These are phyloP conservation scores for Hordeum pubiflorum DNA, from an alignment of 202 grass and related monocot species.

Conservation along the genomic window DNA sequence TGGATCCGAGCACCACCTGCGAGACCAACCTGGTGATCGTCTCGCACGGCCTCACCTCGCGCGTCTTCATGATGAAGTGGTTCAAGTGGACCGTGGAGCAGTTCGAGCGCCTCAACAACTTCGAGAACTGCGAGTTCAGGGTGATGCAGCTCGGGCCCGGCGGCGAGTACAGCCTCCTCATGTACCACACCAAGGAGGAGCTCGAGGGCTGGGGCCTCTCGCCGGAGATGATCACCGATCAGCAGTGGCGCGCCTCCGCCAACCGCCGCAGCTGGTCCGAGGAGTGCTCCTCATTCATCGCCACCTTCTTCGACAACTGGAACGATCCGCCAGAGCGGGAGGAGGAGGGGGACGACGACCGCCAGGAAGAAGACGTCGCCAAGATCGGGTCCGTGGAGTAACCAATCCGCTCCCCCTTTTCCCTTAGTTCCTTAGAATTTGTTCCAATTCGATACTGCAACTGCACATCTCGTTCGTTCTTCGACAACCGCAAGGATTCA, in stretches of 20 bases:
- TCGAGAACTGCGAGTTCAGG: slow-evolving; percentile 79
- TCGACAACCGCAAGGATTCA: slow-evolving; percentile 19
- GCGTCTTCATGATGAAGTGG: slow-evolving; percentile 99
- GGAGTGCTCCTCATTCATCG: slow-evolving; percentile 52
- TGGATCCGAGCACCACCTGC: slow-evolving; percentile 48
- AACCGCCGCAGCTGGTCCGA: slow-evolving; percentile 52
- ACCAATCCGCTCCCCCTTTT: background rate
- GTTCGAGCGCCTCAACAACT: slow-evolving; percentile 89
- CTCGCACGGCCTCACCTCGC: slow-evolving; percentile 76
- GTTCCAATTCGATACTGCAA: slow-evolving; percentile 6
- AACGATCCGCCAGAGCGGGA: background rate
- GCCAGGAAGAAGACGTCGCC: background rate
- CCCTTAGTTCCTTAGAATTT: background rate
- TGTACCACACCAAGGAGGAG: slow-evolving; percentile 85
- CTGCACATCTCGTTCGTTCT: slow-evolving; percentile 22
- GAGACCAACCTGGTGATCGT: slow-evolving; percentile 86
- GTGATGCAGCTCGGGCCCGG: slow-evolving; percentile 86
- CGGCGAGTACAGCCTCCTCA: slow-evolving; percentile 86
- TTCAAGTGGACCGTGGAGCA: slow-evolving; percentile 99
- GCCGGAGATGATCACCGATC: slow-evolving; percentile 86
- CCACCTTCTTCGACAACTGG: slow-evolving; percentile 58
- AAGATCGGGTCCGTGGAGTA: background rate
- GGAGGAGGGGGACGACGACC: background rate
- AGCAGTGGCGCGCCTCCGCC: slow-evolving; percentile 70
- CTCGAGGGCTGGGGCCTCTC: slow-evolving; percentile 74